Evolutionary conservation across 2,329 filamentous ascomycete species (phyloP), one percentile per base, ranked within the genome.

Genomic region (Phyllosticta citriasiana): DNA sequence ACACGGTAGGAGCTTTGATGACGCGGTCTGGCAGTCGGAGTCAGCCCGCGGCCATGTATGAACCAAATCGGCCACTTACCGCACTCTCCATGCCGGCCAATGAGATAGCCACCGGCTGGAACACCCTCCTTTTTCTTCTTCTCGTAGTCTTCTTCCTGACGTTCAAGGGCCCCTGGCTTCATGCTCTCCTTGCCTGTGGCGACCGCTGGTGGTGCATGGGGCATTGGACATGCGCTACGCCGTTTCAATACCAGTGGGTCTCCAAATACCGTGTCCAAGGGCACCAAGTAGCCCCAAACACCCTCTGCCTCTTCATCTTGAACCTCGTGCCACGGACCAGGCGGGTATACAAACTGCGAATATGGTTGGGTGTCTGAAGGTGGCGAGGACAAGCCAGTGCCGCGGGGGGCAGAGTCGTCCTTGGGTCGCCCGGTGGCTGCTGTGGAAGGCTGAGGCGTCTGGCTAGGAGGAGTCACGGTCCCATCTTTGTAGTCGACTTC

Each of bases 271-370:
- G 83, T 81, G 69, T 93, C 87, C 25, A 96, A 77, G 1, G 93
- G 91, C 59, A 96, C 84, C 4, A 99, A 79, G 69, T 97, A 99
- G 12, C 95, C 95, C 94, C 94, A 99, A 1, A 97, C 91, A 8
- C 91, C 91, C 72, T 96, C 89, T 54, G 84, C 82, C 62, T 83
- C 84, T 75, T 96, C 91, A 70, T 96, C 89, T 64, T 92, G 84
- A 3, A 95, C 89, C 61, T 96, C 91, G 65, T 92, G 89, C 10
- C 86, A 86, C 55, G 93, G 82, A 62, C 84, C 78, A 27, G 90
- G 84, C 2, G 88, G 86, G 66, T 90, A 86, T 47, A 89, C 77
- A 69, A 88, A 89, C 75, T 99, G 94, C 7, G 89, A 92, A 64
- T 91, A 85, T 0, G 86, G 81, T 71, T 92, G 89, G 0, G 88